Percentiles rank a stretch among this genome's conserved stretches.
These are phyloP conservation scores for Alternaria arbusti DNA, from an alignment of 2,329 filamentous ascomycete genomes.

Conservation along the genomic window DNA sequence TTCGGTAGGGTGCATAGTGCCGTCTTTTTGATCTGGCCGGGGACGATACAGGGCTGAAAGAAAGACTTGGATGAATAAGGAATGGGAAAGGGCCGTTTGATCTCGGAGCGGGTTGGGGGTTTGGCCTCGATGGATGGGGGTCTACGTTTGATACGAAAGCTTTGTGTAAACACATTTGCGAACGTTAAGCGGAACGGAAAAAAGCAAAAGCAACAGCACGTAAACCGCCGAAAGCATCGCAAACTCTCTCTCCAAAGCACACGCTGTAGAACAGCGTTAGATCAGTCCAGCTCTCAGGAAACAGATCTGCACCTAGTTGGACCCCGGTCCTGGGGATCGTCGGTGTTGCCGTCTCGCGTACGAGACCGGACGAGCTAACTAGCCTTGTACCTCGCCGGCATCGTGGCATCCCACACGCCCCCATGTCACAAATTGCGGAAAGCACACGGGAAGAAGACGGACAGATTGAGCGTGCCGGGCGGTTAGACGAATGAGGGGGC, in stretches of 20 bases:
- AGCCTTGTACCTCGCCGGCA: slow-evolving; percentile 1
- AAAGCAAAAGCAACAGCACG: background rate
- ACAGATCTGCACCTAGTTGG: background rate
- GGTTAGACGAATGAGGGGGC: slow-evolving; percentile 13
- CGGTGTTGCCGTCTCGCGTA: slow-evolving; percentile 19
- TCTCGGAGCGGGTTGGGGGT: background rate
- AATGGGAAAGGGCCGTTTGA: background rate
- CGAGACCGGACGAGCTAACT: background rate
- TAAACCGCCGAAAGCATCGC: background rate
- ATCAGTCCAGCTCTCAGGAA: background rate
- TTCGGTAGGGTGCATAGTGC: background rate
- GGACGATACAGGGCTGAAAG: background rate
- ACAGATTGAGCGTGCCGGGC: slow-evolving; percentile 13
- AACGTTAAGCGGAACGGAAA: background rate
- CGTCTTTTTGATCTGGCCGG: background rate
- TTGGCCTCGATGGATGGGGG: background rate
- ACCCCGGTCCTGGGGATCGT: slow-evolving; percentile 3
- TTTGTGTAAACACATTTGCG: background rate
- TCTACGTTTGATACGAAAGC: background rate
- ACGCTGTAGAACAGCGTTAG: background rate
- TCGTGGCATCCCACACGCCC: slow-evolving; percentile 9
- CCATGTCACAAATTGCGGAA: slow-evolving; percentile 9
- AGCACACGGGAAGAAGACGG: background rate
- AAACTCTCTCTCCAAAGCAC: background rate
- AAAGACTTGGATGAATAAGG: background rate